A percentile compares a stretch with the other conserved stretches of the same genome.
phyloP scores from a whole-genome alignment of 108 stramenopile species.

The Epithemia pelagica region DNA sequence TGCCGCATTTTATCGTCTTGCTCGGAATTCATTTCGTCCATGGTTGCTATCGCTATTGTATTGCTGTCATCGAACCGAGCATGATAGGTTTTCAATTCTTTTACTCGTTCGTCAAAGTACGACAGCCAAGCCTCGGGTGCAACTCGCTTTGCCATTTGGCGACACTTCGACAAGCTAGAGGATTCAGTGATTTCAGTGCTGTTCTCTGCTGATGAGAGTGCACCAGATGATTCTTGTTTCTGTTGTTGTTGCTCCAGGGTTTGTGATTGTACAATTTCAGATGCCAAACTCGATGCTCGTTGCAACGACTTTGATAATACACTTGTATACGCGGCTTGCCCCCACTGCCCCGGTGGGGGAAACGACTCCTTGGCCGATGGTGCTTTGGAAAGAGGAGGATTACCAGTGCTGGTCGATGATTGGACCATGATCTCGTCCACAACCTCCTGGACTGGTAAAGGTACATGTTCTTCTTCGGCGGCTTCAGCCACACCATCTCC shows the following conservation, averaged over 20 bases:
- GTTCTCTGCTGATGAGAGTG: not conserved
- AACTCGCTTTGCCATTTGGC: conserved; percentile 11
- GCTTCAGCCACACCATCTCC: conserved; percentile 52
- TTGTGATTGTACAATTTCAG: conserved; percentile 5
- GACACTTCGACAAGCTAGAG: conserved; percentile 6
- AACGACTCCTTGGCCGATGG: conserved; percentile 19
- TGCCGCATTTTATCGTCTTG: not conserved
- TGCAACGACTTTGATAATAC: conserved; percentile 32
- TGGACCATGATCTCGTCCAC: not conserved
- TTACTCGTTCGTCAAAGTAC: conserved; percentile 54
- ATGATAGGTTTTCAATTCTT: conserved; percentile 66
- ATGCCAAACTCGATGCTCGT: conserved; percentile 27
- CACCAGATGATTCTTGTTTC: conserved; percentile 9
- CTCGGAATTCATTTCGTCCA: not conserved
- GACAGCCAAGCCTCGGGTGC: conserved; percentile 26
- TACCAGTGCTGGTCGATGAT: conserved; percentile 4
- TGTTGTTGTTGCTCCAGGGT: conserved; percentile 25
- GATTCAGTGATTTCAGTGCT: conserved; percentile 6
- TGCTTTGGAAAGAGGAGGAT: conserved; percentile 13
- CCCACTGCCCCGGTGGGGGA: conserved; percentile 55
- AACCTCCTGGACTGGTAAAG: not conserved
- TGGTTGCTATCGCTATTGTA: not conserved
- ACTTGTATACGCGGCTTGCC: conserved; percentile 33
- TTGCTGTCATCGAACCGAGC: conserved; percentile 24
- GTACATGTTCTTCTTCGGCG: not conserved